Base-by-base conservation (phyloP, 129 eudicot genomes). In the Dittrichia graveolens region DNA sequence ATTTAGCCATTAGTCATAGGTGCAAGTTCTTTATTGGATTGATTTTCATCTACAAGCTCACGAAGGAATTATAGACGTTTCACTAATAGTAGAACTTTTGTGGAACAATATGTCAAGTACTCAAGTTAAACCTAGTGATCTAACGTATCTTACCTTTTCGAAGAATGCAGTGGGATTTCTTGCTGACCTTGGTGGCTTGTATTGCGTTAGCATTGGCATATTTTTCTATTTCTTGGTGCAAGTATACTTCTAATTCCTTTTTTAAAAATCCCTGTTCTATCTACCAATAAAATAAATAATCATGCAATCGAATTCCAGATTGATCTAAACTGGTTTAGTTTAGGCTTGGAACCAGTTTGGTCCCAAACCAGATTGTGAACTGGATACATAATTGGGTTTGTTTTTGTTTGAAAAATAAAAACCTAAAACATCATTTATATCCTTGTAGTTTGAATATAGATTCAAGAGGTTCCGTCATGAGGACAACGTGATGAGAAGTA, bases 131-230 rank as follows among this genome's bases (percentile, higher is more conserved):
- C 34, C 5, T 74, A 75, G 61, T 78, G 64, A 50, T 75, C 48
- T 85, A 69, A 77, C 73, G 12, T 47, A 46, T 78, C 42, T 76
- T 72, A 69, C 75, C 80, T 67, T 67, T 82, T 75, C 65, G 65
- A 68, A 78, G 75, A 74, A 76, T 89, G 86, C 96, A 93, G 98
- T 93, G 81, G 86, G 96, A 80, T 93, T 93, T 79, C 98, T 93
- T 76, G 98, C 98, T 47, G 95, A 93, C 77, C 53, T 93, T 49
- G 98, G 95, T 58, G 98, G 98, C 75, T 95, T 93, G 75, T 89
- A 79, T 79, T 89, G 96, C 86, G 49, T 84, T 65, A 85, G 98
- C 78, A 77, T 93, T 47, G 92, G 90, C 83, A 82, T 93, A 15
- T 93, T 89, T 75, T 89, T 85, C 95, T 93, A 71, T 88, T 52